Conservation (phyloP, 768 basidiomycete genomes). For the Porphyrellus cyaneotinctus region DNA sequence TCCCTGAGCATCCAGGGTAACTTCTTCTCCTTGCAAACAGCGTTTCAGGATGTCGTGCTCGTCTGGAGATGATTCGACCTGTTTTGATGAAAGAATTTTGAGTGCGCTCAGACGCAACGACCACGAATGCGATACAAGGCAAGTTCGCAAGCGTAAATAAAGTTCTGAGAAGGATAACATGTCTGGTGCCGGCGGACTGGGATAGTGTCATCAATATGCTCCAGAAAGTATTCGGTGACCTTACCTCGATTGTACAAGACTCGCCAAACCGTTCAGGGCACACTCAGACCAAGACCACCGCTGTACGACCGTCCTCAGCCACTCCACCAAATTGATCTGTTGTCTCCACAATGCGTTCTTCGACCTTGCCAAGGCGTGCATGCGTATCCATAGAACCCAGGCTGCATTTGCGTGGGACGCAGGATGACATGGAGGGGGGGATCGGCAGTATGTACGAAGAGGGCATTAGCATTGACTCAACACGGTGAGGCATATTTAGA, state of each 20-base stretch:
- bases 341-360: slow-evolving; percentile 44
- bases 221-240: neutral
- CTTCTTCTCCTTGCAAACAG: slow-evolving; percentile 78
- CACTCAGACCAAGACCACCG: slow-evolving; percentile 58
- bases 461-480: slow-evolving; percentile 36
- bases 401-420: slow-evolving; percentile 39
- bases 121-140: slow-evolving; percentile 72
- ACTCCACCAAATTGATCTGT: slow-evolving; percentile 43
- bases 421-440: slow-evolving; percentile 27
- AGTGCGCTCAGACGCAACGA: slow-evolving; percentile 60
- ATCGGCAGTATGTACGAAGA: slow-evolving; percentile 31
- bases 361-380: slow-evolving; percentile 44
- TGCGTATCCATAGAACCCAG: slow-evolving; percentile 59
- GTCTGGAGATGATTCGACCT: slow-evolving; percentile 42
- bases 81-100: slow-evolving; percentile 53
- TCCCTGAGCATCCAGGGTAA: slow-evolving; percentile 71
- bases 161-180: slow-evolving; percentile 42
- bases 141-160: slow-evolving; percentile 48
- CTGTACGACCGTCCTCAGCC: slow-evolving; percentile 43
- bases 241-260: slow-evolving; percentile 46
- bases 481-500: slow-evolving; percentile 49
- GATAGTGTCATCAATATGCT: neutral
- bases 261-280: slow-evolving; percentile 52
- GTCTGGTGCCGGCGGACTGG: slow-evolving; percentile 21
- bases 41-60: slow-evolving; percentile 54